These are phyloP conservation scores for Xylaria longipes DNA, from an alignment of 495 filamentous ascomycete species.

Conservation along the genomic window DNA sequence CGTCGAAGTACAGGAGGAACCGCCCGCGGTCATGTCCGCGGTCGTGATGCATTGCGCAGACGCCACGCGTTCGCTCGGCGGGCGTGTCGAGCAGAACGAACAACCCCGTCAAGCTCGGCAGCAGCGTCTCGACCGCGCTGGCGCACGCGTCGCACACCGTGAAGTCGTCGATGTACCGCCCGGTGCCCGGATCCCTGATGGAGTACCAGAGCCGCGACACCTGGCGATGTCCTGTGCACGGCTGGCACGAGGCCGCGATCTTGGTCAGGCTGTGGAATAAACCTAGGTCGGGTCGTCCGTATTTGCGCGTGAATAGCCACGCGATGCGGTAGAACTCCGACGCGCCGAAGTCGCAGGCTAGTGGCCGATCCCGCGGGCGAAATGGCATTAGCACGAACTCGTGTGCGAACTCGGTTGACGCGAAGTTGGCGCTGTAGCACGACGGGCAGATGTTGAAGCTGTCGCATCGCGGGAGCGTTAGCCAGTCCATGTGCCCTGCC, in stretches of 20 bases:
- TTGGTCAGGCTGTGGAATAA: slow-evolving; percentile 48
- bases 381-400: slow-evolving; percentile 46
- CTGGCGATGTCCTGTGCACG: slow-evolving; percentile 40
- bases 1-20: slow-evolving; percentile 52
- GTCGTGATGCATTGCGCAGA: slow-evolving; percentile 51
- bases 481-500: slow-evolving; percentile 43
- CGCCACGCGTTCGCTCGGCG: slow-evolving; percentile 41
- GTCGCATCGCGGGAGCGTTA: slow-evolving; percentile 49
- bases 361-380: slow-evolving; percentile 42
- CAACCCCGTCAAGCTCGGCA: slow-evolving; percentile 50
- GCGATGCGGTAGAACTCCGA: slow-evolving; percentile 56
- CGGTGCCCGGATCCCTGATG: slow-evolving; percentile 45
- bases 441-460: slow-evolving; percentile 55
- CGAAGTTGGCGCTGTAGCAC: slow-evolving; percentile 49
- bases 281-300: slow-evolving; percentile 44
- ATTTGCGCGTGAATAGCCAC: slow-evolving; percentile 50
- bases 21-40: slow-evolving; percentile 34
- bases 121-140: slow-evolving; percentile 47
- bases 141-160: slow-evolving; percentile 51
- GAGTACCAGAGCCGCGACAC: slow-evolving; percentile 50
- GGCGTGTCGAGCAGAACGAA: slow-evolving; percentile 47
- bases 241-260: slow-evolving; percentile 41
- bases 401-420: slow-evolving; percentile 45
- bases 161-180: slow-evolving; percentile 43
- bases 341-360: slow-evolving; percentile 53